Base-by-base conservation (phyloP, 2,329 filamentous ascomycete genomes). In the Pyrenophora tritici-repentis region DNA sequence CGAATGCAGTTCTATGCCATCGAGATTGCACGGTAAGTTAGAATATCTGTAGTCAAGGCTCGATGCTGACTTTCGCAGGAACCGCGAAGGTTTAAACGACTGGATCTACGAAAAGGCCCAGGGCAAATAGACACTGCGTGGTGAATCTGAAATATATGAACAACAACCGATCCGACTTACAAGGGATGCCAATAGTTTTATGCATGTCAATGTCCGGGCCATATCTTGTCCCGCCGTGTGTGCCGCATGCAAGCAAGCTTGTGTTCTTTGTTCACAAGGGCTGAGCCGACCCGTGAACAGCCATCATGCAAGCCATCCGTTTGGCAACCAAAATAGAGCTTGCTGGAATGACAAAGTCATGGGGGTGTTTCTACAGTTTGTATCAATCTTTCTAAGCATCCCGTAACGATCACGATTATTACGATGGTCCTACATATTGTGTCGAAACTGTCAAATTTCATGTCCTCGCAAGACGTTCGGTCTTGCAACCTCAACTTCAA, bases 101-200 rank as follows among this genome's bases (percentile, higher is more conserved):
- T 99, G 94, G 94, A 86, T 99, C 57, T 94, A 93, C 75, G 92
- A 97, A 77, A 83, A 90, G 73, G 84, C 87, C 1, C 86, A 93
- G 66, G 50, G 42, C 51, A 65, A 67, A 55, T 68, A 65, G 53
- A 42, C 29, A 16, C 31, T 20, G 7, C 42, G 22, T 35, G 6
- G 10, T 18, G 38, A 42, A 26, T 7, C 38, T 40, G 37, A 6
- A 14, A 38, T 18, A 10, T 18, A 4, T 20, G 38, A 31, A 33
- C 20, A 20, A 18, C 32, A 24, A 32, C n/a, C 14, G 18, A 16
- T 16, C 16, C 13, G 12, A 13, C 16, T 26, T 40, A 29, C 37
- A 31, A 42, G 36, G 37, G 17, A 22, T 33, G 29, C 31, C 38
- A 34, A 49, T 31, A 26, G 16, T 33, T 20, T 32, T 31, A 31